Percentiles rank a stretch among this genome's conserved stretches.
Evolutionary conservation across 106 monocot genomes (phyloP).

Genomic region (Allium sativum): DNA sequence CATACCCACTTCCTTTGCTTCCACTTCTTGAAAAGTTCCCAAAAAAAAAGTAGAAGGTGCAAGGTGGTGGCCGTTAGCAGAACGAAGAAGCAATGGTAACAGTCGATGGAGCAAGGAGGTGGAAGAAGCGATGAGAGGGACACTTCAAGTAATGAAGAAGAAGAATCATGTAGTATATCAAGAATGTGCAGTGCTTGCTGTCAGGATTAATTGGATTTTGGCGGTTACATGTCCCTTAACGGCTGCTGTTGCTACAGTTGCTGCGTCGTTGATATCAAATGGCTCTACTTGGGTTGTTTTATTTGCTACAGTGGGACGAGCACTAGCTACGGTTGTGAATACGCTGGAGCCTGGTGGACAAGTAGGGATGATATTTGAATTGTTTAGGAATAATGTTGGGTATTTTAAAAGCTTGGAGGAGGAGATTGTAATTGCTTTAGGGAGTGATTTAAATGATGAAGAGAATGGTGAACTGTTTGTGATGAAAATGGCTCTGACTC

Average conservation of each 20-base stretch:
- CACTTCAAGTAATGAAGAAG: conserved; percentile 28
- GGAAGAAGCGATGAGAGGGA: conserved; percentile 40
- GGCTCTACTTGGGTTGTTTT: conserved; percentile 12
- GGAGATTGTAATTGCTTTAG: conserved; percentile 23
- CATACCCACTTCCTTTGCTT: conserved; percentile 56
- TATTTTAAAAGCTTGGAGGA: conserved; percentile 31
- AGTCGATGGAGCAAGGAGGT: conserved; percentile 40
- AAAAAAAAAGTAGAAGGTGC: conserved; percentile 36
- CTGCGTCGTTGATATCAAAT: conserved; percentile 1
- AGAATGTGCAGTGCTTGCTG: conserved; percentile 19
- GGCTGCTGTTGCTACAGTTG: conserved; percentile 33
- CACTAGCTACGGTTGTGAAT: conserved; percentile 33
- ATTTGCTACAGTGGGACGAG: conserved; percentile 35
- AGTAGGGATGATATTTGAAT: conserved; percentile 33
- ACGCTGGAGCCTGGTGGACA: conserved; percentile 26
- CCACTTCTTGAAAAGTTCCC: conserved; percentile 80
- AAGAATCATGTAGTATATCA: conserved; percentile 48
- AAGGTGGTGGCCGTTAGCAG: conserved; percentile 54
- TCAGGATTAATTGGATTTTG: conserved; percentile 39
- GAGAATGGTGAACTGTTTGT: conserved; percentile 63
- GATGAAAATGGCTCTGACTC: conserved; percentile 54
- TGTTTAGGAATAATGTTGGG: conserved; percentile 27
- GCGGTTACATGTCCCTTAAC: conserved; percentile 44
- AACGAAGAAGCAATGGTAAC: neutral
- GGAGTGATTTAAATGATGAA: conserved; percentile 18